Conservation (phyloP, 805 yeast genomes). For the Pichia occidentalis region DNA sequence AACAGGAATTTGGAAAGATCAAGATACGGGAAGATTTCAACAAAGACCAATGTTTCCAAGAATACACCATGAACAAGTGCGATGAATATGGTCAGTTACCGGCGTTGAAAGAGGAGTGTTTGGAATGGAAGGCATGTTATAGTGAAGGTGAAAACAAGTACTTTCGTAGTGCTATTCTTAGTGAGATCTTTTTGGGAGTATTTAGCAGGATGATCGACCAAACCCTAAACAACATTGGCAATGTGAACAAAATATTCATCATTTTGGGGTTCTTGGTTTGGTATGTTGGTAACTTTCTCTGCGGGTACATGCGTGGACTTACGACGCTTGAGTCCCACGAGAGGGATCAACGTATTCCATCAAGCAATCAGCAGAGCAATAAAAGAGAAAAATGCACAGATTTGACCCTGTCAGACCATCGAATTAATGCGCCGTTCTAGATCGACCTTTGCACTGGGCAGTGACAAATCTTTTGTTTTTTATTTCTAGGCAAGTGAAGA, state of each 20-base stretch:
- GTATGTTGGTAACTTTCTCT: slow-evolving; percentile 57
- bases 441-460: too few relatives aligned
- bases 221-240: slow-evolving; percentile 60
- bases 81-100: slow-evolving; percentile 49
- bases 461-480: too few relatives aligned
- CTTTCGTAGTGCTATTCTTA: slow-evolving; percentile 39
- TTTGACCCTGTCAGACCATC: too few relatives aligned
- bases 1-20: slow-evolving; percentile 42
- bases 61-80: slow-evolving; percentile 52
- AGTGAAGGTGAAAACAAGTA: slow-evolving; percentile 39
- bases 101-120: slow-evolving; percentile 50
- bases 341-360: not conserved
- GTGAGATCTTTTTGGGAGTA: slow-evolving; percentile 55
- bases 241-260: slow-evolving; percentile 46
- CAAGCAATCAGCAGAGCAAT: too few relatives aligned
- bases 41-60: slow-evolving; percentile 45
- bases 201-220: slow-evolving; percentile 57
- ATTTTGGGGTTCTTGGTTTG: slow-evolving; percentile 30
- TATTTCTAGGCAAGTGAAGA: too few relatives aligned
- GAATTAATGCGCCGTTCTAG: too few relatives aligned
- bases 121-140: slow-evolving; percentile 63
- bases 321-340: slow-evolving; percentile 21
- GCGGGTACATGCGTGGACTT: slow-evolving; percentile 55
- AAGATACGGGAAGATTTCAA: slow-evolving; percentile 41
- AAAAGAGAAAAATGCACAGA: too few relatives aligned